Evolutionary conservation across 2,329 filamentous ascomycete genomes (phyloP).

Genomic region (Sclerotinia glacialis): DNA sequence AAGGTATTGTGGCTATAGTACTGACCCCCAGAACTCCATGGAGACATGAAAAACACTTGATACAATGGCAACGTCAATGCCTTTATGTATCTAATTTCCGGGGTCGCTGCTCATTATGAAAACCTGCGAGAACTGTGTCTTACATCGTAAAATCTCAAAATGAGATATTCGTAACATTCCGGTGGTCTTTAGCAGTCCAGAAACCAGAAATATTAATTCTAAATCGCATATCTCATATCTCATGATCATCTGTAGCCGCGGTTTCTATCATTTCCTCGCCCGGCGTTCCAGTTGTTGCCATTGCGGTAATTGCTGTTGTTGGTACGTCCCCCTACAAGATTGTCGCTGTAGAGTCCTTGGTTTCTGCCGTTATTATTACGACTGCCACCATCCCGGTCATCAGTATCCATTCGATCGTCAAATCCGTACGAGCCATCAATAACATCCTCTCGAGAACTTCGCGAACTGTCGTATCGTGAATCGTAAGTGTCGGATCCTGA

Average conservation of each 20-base stretch:
- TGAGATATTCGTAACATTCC: constrained; percentile 6
- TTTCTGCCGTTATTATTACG: constrained; percentile 21
- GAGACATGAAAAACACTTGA: constrained; percentile 8
- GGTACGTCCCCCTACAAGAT: constrained; percentile 30
- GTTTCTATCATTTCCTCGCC: constrained; percentile 27
- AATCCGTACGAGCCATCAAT: constrained; percentile 41
- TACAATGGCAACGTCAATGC: background rate
- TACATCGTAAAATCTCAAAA: constrained; percentile 9
- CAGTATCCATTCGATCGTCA: constrained; percentile 39
- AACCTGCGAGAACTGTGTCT: background rate
- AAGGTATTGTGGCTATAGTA: constrained; percentile 6
- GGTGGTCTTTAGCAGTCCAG: background rate
- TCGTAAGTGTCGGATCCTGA: constrained; percentile 32
- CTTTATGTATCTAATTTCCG: background rate
- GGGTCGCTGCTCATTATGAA: constrained; percentile 10
- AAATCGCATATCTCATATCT: background rate
- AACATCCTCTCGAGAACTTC: constrained; percentile 32
- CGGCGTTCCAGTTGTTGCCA: constrained; percentile 27
- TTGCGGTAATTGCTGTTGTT: constrained; percentile 24
- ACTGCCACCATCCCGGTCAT: constrained; percentile 30
- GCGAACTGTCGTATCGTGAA: constrained; percentile 29
- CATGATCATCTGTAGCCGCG: constrained; percentile 33
- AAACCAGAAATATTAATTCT: background rate
- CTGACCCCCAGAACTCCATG: constrained; percentile 13
- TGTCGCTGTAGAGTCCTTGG: constrained; percentile 39